Conservation (phyloP, 257 asterid species). For the Rubia yunnanensis region DNA sequence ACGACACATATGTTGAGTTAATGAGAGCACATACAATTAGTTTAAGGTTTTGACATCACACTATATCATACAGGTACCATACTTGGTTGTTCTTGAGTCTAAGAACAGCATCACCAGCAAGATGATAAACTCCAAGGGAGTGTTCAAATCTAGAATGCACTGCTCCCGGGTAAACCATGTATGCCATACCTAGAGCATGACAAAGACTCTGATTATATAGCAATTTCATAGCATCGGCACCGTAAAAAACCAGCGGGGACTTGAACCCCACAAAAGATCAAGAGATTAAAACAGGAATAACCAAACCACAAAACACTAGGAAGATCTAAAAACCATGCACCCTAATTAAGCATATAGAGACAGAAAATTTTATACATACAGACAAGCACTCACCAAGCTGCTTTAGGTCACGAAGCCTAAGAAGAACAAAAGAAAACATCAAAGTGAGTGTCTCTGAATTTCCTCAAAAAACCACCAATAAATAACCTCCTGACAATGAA, state of each 20-base stretch:
- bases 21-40: not conserved
- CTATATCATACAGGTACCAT: constrained; percentile 18
- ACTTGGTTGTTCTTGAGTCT: constrained; percentile 63
- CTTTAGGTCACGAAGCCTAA: constrained; percentile 94
- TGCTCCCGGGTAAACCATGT: constrained; percentile 95
- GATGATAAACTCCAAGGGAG: constrained; percentile 95
- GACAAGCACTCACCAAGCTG: constrained; percentile 60
- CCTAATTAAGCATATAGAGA: not conserved
- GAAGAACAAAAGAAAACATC: constrained; percentile 12
- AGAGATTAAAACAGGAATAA: not conserved
- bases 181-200: constrained; percentile 50
- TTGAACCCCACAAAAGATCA: not conserved
- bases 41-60: constrained; percentile 8
- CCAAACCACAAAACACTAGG: not conserved
- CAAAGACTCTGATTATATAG: constrained; percentile 5
- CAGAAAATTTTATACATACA: not conserved
- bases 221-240: not conserved
- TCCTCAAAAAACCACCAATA: not conserved
- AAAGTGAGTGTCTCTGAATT: constrained; percentile 7
- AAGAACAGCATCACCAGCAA: constrained; percentile 78
- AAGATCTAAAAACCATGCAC: not conserved
- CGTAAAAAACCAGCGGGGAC: not conserved
- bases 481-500: not conserved
- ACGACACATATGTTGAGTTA: constrained; percentile 12
- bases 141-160: constrained; percentile 62